Evolutionary conservation across 257 asterid genomes (phyloP), one percentile per base, ranked within the genome.

Genomic region (Solanum etuberosum): DNA sequence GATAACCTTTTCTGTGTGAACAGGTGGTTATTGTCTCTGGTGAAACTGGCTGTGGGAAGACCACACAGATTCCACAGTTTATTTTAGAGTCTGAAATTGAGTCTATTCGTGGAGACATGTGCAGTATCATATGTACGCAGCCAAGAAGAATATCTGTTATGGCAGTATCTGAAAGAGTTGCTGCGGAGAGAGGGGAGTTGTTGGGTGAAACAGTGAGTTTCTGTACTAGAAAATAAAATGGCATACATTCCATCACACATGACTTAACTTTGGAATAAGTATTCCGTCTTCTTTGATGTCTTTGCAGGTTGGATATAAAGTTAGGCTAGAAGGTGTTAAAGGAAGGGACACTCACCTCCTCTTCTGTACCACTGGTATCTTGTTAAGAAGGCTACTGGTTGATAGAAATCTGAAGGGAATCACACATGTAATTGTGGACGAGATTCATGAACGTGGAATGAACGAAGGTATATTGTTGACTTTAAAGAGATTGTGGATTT

Each of bases 31-130:
- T 97, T 91, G 91, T 97, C 90, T 94, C 98, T 83, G 99, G 99
- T 89, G 99, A 97, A 95, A 97, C 99, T 89, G 99, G 99, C 85
- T 97, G 99, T 88, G 99, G 99, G 72, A 97, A 97, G 93, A 97
- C 99, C 63, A 97, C 99, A 46, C 99, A 97, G 91, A 94, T 97
- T 82, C 99, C 99, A 7, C 99, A 97, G 85, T 95, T 91, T 88
- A 94, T 97, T 92, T 90, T 97, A 91, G 99, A 97, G 93, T 91
- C 98, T 8, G 96, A 97, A 92, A 92, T 93, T 86, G 93, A 94
- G 46, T 83, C 93, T 71, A 68, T 89, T 90, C 94, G 89, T 84
- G 98, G 99, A 85, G 97, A 92, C 88, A 80, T 35, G 88, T 97
- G 99, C 92, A 96, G 91, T 91, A 93, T 97, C 42, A 93, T 95